phyloP scores from a whole-genome alignment of 176 grass and related monocot genomes.

The Ananas comosus region DNA sequence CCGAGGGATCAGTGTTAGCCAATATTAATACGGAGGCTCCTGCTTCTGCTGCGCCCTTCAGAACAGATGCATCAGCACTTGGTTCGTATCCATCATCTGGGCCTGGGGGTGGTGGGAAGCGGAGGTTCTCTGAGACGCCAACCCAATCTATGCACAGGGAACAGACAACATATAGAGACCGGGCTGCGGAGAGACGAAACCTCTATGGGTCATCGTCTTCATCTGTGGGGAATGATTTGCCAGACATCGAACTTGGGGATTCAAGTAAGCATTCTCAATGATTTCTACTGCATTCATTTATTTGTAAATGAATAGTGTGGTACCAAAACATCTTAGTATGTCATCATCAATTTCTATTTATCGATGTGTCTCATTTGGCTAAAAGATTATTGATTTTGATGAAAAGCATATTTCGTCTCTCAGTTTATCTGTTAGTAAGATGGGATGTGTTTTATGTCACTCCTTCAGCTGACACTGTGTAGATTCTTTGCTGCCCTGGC shows the following conservation, averaged over 20 bases:
- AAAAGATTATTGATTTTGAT: not conserved
- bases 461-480: not conserved
- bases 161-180: conserved; percentile 74
- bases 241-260: conserved; percentile 27
- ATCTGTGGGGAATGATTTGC: conserved; percentile 31
- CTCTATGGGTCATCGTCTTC: conserved; percentile 65
- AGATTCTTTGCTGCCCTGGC: conserved; percentile 11
- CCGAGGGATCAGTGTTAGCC: conserved; percentile 16
- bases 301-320: not conserved
- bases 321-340: too few relatives aligned
- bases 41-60: conserved; percentile 41
- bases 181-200: conserved; percentile 89
- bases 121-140: conserved; percentile 90
- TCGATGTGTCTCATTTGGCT: not conserved
- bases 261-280: conserved; percentile 52
- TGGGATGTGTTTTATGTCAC: not conserved
- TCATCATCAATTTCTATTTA: not conserved
- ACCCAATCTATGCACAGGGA: conserved; percentile 26
- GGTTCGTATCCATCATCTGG: conserved; percentile 41
- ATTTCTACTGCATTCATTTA: conserved; percentile 11
- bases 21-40: conserved; percentile 15
- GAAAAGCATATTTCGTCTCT: not conserved
- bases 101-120: conserved; percentile 55
- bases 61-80: conserved; percentile 66
- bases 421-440: not conserved